A percentile compares a stretch with the other conserved stretches of the same genome.
Conservation (phyloP, 2,329 filamentous ascomycete genomes). For the Metarhizium robertsii region DNA sequence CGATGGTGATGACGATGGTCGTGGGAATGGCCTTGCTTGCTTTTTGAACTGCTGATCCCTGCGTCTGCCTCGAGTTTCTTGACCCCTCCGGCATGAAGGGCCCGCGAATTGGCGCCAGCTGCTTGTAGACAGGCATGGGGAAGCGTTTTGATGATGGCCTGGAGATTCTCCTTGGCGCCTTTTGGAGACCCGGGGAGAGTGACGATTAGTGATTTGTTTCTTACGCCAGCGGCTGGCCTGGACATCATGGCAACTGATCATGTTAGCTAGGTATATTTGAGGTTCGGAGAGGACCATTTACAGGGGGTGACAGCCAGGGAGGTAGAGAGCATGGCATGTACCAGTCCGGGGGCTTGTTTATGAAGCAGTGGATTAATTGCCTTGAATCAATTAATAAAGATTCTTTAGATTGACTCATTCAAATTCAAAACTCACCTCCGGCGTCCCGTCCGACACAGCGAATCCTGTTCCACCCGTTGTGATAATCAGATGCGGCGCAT, state of each 20-base stretch:
- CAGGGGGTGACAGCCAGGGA: conserved; percentile 84
- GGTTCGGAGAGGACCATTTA: conserved; percentile 34
- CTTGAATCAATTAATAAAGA: background rate
- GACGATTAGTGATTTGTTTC: conserved; percentile 72
- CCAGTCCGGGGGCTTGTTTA: conserved; percentile 62
- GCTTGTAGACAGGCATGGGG: conserved; percentile 93
- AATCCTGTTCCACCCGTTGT: conserved; percentile 94
- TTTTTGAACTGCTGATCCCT: conserved; percentile 40
- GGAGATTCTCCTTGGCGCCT: conserved; percentile 86
- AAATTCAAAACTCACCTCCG: conserved; percentile 53
- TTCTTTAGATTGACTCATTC: background rate
- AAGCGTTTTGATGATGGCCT: conserved; percentile 78
- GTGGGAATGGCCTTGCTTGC: conserved; percentile 25
- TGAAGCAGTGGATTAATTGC: background rate
- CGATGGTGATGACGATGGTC: conserved; percentile 38
- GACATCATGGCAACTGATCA: conserved; percentile 86
- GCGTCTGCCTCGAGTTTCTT: conserved; percentile 79
- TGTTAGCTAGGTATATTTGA: background rate
- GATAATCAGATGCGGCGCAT: conserved; percentile 64
- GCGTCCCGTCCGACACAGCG: conserved; percentile 73
- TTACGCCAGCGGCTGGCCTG: conserved; percentile 79
- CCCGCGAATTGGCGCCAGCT: conserved; percentile 70
- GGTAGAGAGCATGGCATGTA: conserved; percentile 88
- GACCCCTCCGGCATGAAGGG: conserved; percentile 70
- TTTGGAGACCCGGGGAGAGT: conserved; percentile 94